Percentiles rank a stretch among this genome's conserved stretches.
phyloP scores from a whole-genome alignment of 129 eudicot species.

The Helichrysum umbraculigerum region DNA sequence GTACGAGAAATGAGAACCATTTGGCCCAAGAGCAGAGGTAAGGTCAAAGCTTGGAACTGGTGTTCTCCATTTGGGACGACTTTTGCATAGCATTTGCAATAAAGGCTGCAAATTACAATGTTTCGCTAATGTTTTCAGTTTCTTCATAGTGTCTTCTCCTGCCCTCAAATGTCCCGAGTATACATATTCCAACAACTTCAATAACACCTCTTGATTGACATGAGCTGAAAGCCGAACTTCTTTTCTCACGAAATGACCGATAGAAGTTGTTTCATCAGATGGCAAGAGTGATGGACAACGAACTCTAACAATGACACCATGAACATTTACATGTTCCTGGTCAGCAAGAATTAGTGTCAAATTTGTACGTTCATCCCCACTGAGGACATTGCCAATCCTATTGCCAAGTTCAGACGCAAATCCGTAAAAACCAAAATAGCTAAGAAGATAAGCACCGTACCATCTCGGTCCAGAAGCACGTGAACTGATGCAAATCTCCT shows the following conservation, averaged over 20 bases:
- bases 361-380: conserved; percentile 50
- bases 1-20: conserved; percentile 64
- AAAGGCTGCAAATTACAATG: conserved; percentile 67
- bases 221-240: conserved; percentile 68
- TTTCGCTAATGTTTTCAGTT: conserved; percentile 65
- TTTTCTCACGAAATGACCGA: conserved; percentile 23
- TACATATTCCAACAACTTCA: conserved; percentile 68
- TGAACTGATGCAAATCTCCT: conserved; percentile 41
- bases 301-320: conserved; percentile 56
- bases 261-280: conserved; percentile 26
- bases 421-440: conserved; percentile 67
- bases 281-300: conserved; percentile 65
- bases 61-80: conserved; percentile 70
- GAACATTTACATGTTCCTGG: conserved; percentile 55
- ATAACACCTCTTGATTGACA: conserved; percentile 58
- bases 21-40: conserved; percentile 63
- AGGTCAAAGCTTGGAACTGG: conserved; percentile 63
- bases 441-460: conserved; percentile 67
- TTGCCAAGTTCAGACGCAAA: conserved; percentile 65
- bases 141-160: conserved; percentile 54
- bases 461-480: conserved; percentile 67
- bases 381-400: conserved; percentile 47
- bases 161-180: conserved; percentile 72
- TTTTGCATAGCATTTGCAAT: conserved; percentile 50
- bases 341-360: conserved; percentile 56